phyloP scores from a whole-genome alignment of 2,329 filamentous ascomycete species.

The Exophiala sideris region DNA sequence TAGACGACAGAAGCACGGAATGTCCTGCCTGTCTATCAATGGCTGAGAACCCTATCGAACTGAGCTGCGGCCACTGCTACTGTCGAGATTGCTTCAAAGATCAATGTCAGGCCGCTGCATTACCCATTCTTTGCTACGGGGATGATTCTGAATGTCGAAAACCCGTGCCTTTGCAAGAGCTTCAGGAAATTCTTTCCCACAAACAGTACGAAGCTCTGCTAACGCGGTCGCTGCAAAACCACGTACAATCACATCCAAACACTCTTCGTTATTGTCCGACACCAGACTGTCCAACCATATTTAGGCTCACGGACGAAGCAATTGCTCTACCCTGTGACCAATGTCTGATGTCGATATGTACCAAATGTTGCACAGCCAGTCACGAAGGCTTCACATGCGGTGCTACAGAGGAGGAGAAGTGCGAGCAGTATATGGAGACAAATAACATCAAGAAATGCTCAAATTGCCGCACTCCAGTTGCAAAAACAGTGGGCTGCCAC shows the following conservation, averaged over 20 bases:
- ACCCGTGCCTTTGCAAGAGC: conserved; percentile 1
- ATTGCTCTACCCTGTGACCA: conserved; percentile 3
- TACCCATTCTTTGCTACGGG: conserved; percentile 7
- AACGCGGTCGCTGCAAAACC: conserved; percentile 2
- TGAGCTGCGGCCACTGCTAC: conserved; percentile 11
- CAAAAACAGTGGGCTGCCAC: conserved; percentile 77
- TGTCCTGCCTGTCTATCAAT: conserved; percentile 9
- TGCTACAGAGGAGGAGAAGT: background rate
- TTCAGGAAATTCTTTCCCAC: background rate
- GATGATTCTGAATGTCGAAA: conserved; percentile 1
- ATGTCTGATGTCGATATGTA: conserved; percentile 11
- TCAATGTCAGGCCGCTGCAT: conserved; percentile 1
- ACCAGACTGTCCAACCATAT: conserved; percentile 14
- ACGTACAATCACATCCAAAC: conserved; percentile 4
- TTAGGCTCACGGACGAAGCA: background rate
- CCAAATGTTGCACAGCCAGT: conserved; percentile 9
- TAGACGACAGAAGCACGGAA: background rate
- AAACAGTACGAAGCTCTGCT: conserved; percentile 6
- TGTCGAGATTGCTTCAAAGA: conserved; percentile 11
- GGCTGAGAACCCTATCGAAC: background rate
- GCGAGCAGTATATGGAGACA: conserved; percentile 1
- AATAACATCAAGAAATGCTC: conserved; percentile 6
- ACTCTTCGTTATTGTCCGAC: conserved; percentile 11
- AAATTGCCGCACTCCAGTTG: conserved; percentile 42
- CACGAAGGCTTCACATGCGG: conserved; percentile 12